These are phyloP conservation scores for Cyclanthera cordifolia DNA, from an alignment of 306 rosid species.

Conservation along the genomic window DNA sequence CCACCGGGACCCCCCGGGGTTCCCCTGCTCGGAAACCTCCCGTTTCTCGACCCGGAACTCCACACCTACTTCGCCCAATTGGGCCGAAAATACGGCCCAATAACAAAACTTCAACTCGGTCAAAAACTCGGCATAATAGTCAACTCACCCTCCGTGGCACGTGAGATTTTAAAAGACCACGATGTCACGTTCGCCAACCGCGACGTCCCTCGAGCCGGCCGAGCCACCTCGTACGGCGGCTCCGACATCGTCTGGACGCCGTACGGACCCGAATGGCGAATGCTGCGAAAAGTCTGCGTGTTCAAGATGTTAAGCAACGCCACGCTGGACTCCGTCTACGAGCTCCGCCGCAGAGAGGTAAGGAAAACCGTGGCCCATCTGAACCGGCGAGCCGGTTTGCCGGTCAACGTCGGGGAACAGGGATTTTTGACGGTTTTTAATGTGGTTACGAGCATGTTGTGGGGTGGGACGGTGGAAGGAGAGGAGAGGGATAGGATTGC, in stretches of 20 bases:
- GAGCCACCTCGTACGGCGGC: constrained; percentile 34
- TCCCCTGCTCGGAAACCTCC: constrained; percentile 60
- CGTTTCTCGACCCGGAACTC: constrained; percentile 54
- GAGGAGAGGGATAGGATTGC: constrained; percentile 36
- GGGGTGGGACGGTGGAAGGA: constrained; percentile 60
- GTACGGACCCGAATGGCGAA: constrained; percentile 71
- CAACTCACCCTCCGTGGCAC: constrained; percentile 39
- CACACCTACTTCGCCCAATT: constrained; percentile 48
- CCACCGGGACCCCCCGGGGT: constrained; percentile 68
- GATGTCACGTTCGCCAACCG: constrained; percentile 64
- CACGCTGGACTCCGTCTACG: constrained; percentile 44
- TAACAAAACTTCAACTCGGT: constrained; percentile 57
- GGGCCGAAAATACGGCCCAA: constrained; percentile 46
- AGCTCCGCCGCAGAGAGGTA: constrained; percentile 42
- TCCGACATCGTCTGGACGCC: constrained; percentile 51
- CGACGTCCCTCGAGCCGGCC: constrained; percentile 43
- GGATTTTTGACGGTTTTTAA: constrained; percentile 46
- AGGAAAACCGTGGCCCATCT: constrained; percentile 28
- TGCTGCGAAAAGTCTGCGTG: constrained; percentile 54
- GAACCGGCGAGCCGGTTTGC: constrained; percentile 24
- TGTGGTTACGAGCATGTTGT: constrained; percentile 51
- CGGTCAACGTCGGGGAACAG: constrained; percentile 45
- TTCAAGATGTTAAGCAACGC: constrained; percentile 55
- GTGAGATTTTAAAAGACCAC: constrained; percentile 45
- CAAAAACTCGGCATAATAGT: constrained; percentile 33